Conservation (phyloP, 192 early-diverging fungal genomes). For the Coemansia pectinata region DNA sequence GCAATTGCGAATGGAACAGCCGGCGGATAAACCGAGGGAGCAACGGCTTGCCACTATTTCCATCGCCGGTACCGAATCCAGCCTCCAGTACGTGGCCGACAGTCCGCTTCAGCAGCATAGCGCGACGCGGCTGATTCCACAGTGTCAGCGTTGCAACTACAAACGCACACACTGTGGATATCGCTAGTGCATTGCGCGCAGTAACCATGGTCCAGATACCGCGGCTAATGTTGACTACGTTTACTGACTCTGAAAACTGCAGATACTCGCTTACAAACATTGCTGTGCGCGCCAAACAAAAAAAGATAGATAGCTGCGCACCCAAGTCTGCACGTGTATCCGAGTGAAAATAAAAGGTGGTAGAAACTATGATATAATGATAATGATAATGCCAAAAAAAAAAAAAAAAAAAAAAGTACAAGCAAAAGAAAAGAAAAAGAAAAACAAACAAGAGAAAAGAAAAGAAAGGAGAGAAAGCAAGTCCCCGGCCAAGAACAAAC, state of each 20-base stretch:
- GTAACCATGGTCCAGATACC: slow-evolving; percentile 24
- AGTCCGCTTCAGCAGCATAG: background rate
- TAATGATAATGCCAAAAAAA: background rate
- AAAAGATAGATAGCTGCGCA: background rate
- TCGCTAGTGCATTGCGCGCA: slow-evolving; percentile 14
- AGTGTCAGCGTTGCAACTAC: background rate
- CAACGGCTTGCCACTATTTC: background rate
- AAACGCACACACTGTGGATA: slow-evolving; percentile 12
- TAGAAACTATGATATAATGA: background rate
- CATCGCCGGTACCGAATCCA: background rate
- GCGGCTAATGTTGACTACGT: background rate
- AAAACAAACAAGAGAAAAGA: background rate
- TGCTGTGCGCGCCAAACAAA: background rate
- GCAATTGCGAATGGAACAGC: background rate
- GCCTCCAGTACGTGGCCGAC: slow-evolving; percentile 1
- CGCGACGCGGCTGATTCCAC: slow-evolving; percentile 11
- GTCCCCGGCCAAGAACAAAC: slow-evolving; percentile 3
- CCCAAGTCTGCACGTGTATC: background rate
- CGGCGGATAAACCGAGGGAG: slow-evolving; percentile 5
- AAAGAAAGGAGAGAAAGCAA: background rate
- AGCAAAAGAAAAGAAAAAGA: background rate
- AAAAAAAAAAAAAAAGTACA: background rate
- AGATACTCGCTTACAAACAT: slow-evolving; percentile 10
- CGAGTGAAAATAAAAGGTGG: background rate
- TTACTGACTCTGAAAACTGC: slow-evolving; percentile 2